Conservation (phyloP, 306 rosid species). For the Rosa rugosa region DNA sequence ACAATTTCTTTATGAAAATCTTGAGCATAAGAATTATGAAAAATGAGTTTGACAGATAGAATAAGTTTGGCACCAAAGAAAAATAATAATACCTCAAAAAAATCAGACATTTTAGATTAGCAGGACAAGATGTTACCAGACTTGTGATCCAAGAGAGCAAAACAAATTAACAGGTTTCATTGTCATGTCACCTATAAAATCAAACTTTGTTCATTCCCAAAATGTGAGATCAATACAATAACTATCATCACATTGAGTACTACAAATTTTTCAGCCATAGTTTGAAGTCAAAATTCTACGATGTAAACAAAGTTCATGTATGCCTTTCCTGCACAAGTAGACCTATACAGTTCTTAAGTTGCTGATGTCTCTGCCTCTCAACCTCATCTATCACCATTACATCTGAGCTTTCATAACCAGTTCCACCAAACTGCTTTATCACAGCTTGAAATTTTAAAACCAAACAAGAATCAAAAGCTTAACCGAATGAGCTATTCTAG, state of each 20-base stretch:
- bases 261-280: background rate
- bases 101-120: background rate
- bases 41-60: background rate
- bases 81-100: background rate
- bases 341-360: constrained; percentile 73
- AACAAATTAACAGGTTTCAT: background rate
- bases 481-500: background rate
- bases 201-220: no score
- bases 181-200: background rate
- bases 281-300: background rate
- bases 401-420: constrained; percentile 90
- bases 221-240: background rate
- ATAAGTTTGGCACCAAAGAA: background rate
- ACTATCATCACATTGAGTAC: no score
- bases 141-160: background rate
- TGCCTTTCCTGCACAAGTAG: constrained; percentile 92
- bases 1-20: constrained; percentile 91
- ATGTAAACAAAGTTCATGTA: background rate
- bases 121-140: background rate
- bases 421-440: constrained; percentile 78
- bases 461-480: background rate
- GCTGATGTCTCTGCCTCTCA: constrained; percentile 96
- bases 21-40: constrained; percentile 36
- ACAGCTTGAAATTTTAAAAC: constrained; percentile 56
- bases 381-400: constrained; percentile 87